These are phyloP conservation scores for Seminavis robusta DNA, from an alignment of 108 stramenopile genomes.

Conservation along the genomic window DNA sequence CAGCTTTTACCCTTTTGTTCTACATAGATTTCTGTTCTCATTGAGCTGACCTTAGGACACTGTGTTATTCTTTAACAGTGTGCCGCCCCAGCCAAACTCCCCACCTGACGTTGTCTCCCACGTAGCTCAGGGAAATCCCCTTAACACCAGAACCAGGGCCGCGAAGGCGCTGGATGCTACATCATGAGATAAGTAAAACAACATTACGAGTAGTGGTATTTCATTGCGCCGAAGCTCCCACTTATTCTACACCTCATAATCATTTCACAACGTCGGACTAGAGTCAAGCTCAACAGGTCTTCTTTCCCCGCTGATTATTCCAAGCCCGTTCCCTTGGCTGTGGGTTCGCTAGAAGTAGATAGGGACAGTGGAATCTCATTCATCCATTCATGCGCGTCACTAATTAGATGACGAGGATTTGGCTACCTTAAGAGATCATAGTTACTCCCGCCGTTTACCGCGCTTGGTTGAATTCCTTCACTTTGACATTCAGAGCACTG, in stretches of 20 bases:
- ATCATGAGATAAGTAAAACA: conserved; percentile 95
- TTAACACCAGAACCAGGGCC: conserved; percentile 80
- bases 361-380: conserved; percentile 95
- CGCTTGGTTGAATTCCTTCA: conserved; percentile 87
- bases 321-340: conserved; percentile 96
- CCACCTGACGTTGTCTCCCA: conserved; percentile 93
- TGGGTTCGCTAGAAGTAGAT: conserved; percentile 97
- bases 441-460: conserved; percentile 92
- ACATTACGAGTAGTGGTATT: conserved; percentile 98
- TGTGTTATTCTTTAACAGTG: conserved; percentile 82
- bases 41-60: conserved; percentile 96
- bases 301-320: conserved; percentile 90
- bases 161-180: conserved; percentile 78
- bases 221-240: conserved; percentile 91
- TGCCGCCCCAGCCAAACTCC: conserved; percentile 95
- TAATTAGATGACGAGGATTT: conserved; percentile 90
- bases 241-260: conserved; percentile 97
- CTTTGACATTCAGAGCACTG: conserved; percentile 90
- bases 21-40: conserved; percentile 95
- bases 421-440: conserved; percentile 97
- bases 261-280: conserved; percentile 97
- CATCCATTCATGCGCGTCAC: conserved; percentile 91
- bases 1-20: conserved; percentile 84
- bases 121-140: conserved; percentile 62
- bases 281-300: conserved; percentile 99